Base-by-base conservation (phyloP, 257 asterid genomes). In the Nicotiana attenuata region DNA sequence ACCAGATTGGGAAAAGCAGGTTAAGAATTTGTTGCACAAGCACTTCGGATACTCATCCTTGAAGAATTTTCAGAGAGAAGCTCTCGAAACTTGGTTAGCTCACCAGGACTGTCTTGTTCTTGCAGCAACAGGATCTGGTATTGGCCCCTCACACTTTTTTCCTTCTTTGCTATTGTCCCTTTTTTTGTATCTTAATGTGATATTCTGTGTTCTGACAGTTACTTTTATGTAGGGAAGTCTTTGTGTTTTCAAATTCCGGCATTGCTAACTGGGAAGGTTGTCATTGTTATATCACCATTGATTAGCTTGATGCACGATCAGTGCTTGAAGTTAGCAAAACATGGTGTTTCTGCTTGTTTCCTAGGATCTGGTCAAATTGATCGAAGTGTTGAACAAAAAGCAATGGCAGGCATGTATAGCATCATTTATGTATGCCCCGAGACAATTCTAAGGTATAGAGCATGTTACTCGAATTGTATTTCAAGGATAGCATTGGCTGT, bases 301-400 rank as follows among this genome's bases (percentile, higher is more conserved):
- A 93, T 93, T 84, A 92, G 97, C 92, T 90, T 93, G 90, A 93
- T 93, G 97, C 95, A 93, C 65, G 97, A 92, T 84, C 97, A 93
- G 80, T 93, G 97, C 85, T 87, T 93, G 90, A 93, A 90, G 87
- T 92, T 93, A 31, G 93, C 85, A 60, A 88, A 89, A 61, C 92
- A 89, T 83, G 97, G 95, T 63, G 85, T 93, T 73, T 88, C 95
- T 13, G 96, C 97, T 83, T 93, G 97, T 92, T 93, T 93, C 84
- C 97, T 93, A 76, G 97, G 97, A 86, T 93, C 97, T 87, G 97
- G 97, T 84, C 97, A 93, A 86, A 80, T 84, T 80, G 97, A 92
- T 84, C 87, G 59, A 89, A 90, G 89, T 84, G 92, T 93, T 76
- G 97, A 93, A 78, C 82, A 82, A 78, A 93, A 92, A 87, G 97